Percentiles rank a stretch among this genome's conserved stretches.
phyloP scores from a whole-genome alignment of 805 yeast genomes.

The Cyberlindnera galapagoensis region DNA sequence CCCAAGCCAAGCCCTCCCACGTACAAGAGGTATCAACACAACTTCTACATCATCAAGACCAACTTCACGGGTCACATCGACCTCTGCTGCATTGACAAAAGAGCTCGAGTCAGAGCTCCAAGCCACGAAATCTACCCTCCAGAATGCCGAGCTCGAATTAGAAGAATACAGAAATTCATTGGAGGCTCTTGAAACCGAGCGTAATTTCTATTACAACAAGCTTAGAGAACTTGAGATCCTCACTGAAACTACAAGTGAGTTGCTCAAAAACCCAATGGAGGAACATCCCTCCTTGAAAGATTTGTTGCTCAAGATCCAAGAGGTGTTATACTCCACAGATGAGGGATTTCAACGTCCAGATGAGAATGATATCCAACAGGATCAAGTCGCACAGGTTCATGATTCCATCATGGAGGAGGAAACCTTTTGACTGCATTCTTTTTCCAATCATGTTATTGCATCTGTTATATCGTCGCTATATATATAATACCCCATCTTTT shows the following conservation, averaged over 20 bases:
- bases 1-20: not conserved
- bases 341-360: constrained; percentile 75
- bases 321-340: constrained; percentile 71
- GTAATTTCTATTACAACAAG: constrained; percentile 87
- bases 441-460: too few species aligned
- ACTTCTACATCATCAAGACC: constrained; percentile 1
- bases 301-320: constrained; percentile 58
- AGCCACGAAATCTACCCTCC: constrained; percentile 36
- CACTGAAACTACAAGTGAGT: constrained; percentile 56
- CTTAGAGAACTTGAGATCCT: constrained; percentile 82
- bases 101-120: constrained; percentile 39
- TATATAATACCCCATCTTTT: too few species aligned
- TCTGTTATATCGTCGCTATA: not conserved
- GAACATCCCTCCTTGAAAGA: constrained; percentile 31
- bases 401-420: constrained; percentile 29
- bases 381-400: not conserved
- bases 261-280: constrained; percentile 30
- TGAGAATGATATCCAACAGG: constrained; percentile 22
- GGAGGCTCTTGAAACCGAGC: constrained; percentile 68
- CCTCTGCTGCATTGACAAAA: constrained; percentile 8
- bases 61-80: constrained; percentile 3
- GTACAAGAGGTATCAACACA: not conserved
- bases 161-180: constrained; percentile 52
- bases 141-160: constrained; percentile 40
- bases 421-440: constrained; percentile 21